Evolutionary conservation across 176 grass and related monocot genomes (phyloP).

Genomic region (Areca catechu): DNA sequence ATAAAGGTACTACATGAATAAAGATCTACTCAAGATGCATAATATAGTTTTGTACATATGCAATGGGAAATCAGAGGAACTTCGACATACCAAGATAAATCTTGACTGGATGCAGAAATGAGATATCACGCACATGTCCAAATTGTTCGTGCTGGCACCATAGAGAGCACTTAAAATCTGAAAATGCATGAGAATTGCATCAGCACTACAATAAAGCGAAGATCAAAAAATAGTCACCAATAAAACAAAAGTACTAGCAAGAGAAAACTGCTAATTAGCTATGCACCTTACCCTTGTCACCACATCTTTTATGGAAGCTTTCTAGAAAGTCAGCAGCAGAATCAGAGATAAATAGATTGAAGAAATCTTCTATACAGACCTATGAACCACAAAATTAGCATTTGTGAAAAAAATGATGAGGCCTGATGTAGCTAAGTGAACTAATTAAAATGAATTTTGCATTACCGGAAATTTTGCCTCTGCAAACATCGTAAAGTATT

Average conservation of each 20-base stretch:
- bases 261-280: no score
- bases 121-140: conserved; percentile 58
- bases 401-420: conserved; percentile 10
- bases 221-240: background rate
- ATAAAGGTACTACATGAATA: conserved; percentile 18
- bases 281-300: conserved; percentile 59
- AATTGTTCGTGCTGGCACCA: conserved; percentile 59
- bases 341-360: conserved; percentile 67
- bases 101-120: conserved; percentile 96
- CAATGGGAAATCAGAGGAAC: conserved; percentile 6
- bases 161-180: conserved; percentile 71
- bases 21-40: conserved; percentile 24
- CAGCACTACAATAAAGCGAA: conserved; percentile 7
- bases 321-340: conserved; percentile 55
- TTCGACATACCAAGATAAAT: conserved; percentile 73
- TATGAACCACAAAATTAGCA: conserved; percentile 32
- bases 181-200: conserved; percentile 24
- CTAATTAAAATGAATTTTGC: conserved; percentile 15
- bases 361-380: conserved; percentile 66
- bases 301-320: conserved; percentile 75
- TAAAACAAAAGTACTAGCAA: background rate
- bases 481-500: conserved; percentile 50
- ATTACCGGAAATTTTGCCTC: conserved; percentile 76
- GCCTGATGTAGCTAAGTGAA: conserved; percentile 1
- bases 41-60: background rate